A percentile compares a stretch with the other conserved stretches of the same genome.
Evolutionary conservation across 495 filamentous ascomycete species (phyloP).

Genomic region (Hypoxylon perforatum): DNA sequence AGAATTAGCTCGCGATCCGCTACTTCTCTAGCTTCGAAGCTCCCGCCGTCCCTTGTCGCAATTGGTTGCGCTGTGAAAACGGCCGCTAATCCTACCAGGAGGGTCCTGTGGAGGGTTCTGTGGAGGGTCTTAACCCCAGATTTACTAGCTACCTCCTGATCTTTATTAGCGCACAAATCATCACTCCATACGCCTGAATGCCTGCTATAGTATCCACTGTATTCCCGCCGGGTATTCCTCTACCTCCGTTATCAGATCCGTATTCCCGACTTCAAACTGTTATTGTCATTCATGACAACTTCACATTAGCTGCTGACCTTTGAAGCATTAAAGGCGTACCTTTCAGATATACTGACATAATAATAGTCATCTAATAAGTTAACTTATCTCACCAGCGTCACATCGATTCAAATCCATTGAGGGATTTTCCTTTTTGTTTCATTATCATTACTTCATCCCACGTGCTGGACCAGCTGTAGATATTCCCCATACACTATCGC

Average conservation of each 20-base stretch:
- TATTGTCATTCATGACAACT: no score
- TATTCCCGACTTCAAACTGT: no score
- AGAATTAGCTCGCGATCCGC: constrained; percentile 22
- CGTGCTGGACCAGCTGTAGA: constrained; percentile 13
- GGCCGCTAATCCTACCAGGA: constrained; percentile 1
- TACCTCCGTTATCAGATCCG: constrained; percentile 29
- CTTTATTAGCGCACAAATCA: constrained; percentile 32
- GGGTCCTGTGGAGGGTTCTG: no score
- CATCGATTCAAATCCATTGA: no score
- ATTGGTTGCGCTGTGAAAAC: background rate
- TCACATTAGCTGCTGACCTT: no score
- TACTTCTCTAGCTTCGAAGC: background rate
- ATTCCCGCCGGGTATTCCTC: constrained; percentile 1
- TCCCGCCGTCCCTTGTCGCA: no score
- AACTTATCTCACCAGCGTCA: no score
- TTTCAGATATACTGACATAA: no score
- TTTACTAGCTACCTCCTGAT: constrained; percentile 7
- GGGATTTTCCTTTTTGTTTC: background rate
- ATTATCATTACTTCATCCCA: constrained; percentile 1
- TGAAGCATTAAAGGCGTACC: no score
- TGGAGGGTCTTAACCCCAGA: constrained; percentile 12
- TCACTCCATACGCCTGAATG: background rate
- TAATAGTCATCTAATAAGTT: no score
- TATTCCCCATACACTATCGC: constrained; percentile 30
- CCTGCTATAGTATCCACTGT: background rate